These are phyloP conservation scores for Aspergillus mulundensis DNA, from an alignment of 495 filamentous ascomycete species.

Conservation along the genomic window DNA sequence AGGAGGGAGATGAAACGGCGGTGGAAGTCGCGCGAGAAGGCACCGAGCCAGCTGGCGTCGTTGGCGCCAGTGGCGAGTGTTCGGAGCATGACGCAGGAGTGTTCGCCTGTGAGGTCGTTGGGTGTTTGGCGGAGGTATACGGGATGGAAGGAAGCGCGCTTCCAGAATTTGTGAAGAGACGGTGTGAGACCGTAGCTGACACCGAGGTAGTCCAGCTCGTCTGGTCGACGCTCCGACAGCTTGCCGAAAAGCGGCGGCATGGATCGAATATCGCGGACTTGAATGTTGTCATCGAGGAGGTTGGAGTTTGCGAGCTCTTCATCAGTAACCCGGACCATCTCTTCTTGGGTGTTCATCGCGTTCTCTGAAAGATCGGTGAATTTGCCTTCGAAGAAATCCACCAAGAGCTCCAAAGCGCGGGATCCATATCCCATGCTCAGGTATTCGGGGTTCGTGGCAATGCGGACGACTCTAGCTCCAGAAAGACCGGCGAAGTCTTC, in stretches of 20 bases:
- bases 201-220: constrained; percentile 84
- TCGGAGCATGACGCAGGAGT: constrained; percentile 95
- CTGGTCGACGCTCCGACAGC: constrained; percentile 76
- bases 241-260: constrained; percentile 94
- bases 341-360: constrained; percentile 41
- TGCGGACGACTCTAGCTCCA: constrained; percentile 87
- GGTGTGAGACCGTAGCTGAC: constrained; percentile 92
- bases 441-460: constrained; percentile 95
- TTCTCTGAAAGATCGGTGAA: constrained; percentile 76
- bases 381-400: constrained; percentile 93
- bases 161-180: constrained; percentile 94
- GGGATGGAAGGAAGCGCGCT: constrained; percentile 75
- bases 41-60: constrained; percentile 79
- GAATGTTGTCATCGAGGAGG: constrained; percentile 81
- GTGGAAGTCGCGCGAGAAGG: constrained; percentile 91
- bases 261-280: constrained; percentile 80
- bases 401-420: constrained; percentile 76
- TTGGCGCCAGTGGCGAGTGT: constrained; percentile 55
- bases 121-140: constrained; percentile 95
- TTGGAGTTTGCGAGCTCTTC: constrained; percentile 73
- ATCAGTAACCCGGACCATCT: constrained; percentile 79
- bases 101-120: constrained; percentile 94
- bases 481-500: constrained; percentile 92
- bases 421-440: constrained; percentile 92
- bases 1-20: constrained; percentile 81